phyloP scores from a whole-genome alignment of 306 rosid species.

The Quercus variabilis region DNA sequence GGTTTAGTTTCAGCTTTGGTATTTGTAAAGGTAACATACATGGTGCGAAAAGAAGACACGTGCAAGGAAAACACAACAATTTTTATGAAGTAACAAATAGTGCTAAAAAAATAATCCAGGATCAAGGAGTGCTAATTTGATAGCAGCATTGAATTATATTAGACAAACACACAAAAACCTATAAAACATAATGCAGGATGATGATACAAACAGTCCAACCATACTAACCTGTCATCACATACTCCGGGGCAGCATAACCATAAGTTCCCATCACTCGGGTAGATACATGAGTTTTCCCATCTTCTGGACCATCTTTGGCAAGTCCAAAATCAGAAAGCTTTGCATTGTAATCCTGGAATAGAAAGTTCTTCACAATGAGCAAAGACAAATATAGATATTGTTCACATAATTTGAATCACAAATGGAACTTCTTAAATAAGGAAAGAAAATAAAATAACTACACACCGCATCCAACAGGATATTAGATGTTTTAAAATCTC shows the following conservation, averaged over 20 bases:
- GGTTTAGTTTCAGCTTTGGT: too few species aligned
- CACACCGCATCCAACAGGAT: slow-evolving; percentile 52
- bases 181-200: not conserved
- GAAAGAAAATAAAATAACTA: not conserved
- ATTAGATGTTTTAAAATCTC: slow-evolving; percentile 70
- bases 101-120: not conserved
- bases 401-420: not conserved
- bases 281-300: slow-evolving; percentile 55
- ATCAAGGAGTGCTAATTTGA: not conserved
- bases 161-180: not conserved
- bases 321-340: slow-evolving; percentile 77
- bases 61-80: not conserved
- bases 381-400: not conserved
- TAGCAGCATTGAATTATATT: not conserved
- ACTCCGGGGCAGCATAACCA: slow-evolving; percentile 72
- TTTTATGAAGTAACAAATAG: not conserved
- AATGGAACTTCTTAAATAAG: not conserved
- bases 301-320: slow-evolving; percentile 59
- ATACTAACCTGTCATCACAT: slow-evolving; percentile 60
- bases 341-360: slow-evolving; percentile 51
- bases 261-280: slow-evolving; percentile 60
- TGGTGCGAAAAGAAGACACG: not conserved
- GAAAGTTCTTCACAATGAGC: not conserved
- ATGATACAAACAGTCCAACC: not conserved
- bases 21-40: too few species aligned